Evolutionary conservation across 345 rosid genomes (phyloP), one percentile per base, ranked within the genome.

Genomic region (Melastoma malabathricum): DNA sequence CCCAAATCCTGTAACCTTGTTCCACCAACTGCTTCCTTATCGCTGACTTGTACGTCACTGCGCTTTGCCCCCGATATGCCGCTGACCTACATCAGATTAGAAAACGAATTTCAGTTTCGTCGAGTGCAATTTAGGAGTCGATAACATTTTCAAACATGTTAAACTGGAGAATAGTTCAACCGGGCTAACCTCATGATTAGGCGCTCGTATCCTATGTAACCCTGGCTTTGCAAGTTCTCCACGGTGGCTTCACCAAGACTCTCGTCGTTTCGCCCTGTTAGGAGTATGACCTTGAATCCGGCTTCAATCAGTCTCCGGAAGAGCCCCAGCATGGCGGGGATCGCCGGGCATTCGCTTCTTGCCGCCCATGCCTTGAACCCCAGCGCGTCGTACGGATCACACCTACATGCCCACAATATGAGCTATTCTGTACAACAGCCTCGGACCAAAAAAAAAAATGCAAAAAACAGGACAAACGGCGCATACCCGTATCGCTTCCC

Each of bases 251-350:
- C 64, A 1, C 82, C 73, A 13, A 87, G 77, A 0, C 71, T 74
- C 52, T 75, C 81, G 44, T 77, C 72, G 51, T 87, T 81, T 64
- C 98, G 75, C 2, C 96, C 98, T 0, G 95, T 84, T 14, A 92
- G 44, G 31, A 87, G 47, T 47, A 92, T 66, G 7, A 87, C 83
- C 67, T 84, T 82, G 61, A 87, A 84, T 6, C 95, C 95, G 6
- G 46, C 20, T 0, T 48, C 67, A 3, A 78, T 50, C 46, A 92
- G 72, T 45, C 48, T 48, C 25, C 31, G 56, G 56, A 79, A 87
- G 61, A 92, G 38, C n/a, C 44, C 63, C 47, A 84, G 76, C 58
- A 84, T 70, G 0, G 76, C 72, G 14, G 79, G 77, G 58, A 92
- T 79, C 0, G 86, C 93, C 15, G 80, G 82, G 50, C 84, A 89